Evolutionary conservation across 192 early-diverging fungal species (phyloP), one percentile per base, ranked within the genome.

Genomic region (Dissophora ornata): DNA sequence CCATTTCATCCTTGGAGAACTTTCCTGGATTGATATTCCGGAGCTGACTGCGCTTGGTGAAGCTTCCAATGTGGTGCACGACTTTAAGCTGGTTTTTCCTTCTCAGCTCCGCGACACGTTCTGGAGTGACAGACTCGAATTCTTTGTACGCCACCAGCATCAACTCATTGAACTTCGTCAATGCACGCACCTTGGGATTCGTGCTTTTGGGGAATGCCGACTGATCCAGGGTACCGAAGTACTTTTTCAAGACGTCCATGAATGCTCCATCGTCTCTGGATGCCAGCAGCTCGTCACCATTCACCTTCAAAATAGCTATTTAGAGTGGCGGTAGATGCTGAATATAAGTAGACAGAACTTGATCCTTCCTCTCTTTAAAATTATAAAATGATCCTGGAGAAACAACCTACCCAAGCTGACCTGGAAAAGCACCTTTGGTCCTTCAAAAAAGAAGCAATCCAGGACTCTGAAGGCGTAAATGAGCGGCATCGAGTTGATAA

Each of bases 401-500:
- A n/a, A n/a, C n/a, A n/a, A n/a, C n/a, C n/a, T 70, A 55, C 66
- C 83, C 81, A 82, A 88, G 81, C 90, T 90, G 50, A 98, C 91
- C 69, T 96, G 97, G 79, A 98, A 98, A 33, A 98, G 85, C n/a
- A 98, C 86, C 62, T 91, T 92, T 9, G 97, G 96, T 0, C 97
- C 98, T 63, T 99, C 96, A 87, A 98, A 89, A 81, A 98, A 98
- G 66, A 99, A 96, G 82, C 95, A 96, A 85, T 99, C 96, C 53
- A 99, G 71, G 25, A 98, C 89, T 26, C 97, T 82, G 61, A 96
- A 84, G 6, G 96, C 92, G 67, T 91, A 97, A 9, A 90, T 70
- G 22, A 99, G 73, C 13, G 98, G 96, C 86, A 99, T 92, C 5
- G 96, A 94, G 82, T 98, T 98, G 83, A 99, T 92, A 80, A 90